These are phyloP conservation scores for Trypanosoma grayi DNA, from an alignment of 208 protist genomes.

Conservation along the genomic window DNA sequence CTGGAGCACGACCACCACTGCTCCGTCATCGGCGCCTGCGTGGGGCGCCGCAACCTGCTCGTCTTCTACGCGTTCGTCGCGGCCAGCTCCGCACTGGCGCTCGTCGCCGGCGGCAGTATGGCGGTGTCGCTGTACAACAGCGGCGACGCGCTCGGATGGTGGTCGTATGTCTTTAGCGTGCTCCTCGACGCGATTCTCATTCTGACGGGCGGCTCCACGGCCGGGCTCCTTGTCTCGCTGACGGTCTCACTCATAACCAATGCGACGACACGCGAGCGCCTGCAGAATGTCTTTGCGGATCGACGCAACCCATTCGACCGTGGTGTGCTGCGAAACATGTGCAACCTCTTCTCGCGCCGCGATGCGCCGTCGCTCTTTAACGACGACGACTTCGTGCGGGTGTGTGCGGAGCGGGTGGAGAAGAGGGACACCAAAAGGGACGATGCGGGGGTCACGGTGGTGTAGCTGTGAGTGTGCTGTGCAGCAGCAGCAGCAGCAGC, in stretches of 20 bases:
- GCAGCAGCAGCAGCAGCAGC: background rate
- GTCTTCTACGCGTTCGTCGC: constrained; percentile 56
- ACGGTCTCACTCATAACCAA: constrained; percentile 29
- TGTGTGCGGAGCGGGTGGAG: constrained; percentile 38
- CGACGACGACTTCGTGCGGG: constrained; percentile 71
- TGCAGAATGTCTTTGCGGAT: constrained; percentile 59
- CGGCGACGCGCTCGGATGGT: constrained; percentile 17
- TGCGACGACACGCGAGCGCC: constrained; percentile 67
- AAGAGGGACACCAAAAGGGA: constrained; percentile 28
- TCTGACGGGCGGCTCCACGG: constrained; percentile 14
- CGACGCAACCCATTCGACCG: constrained; percentile 73
- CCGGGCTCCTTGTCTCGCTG: constrained; percentile 29
- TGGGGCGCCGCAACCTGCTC: constrained; percentile 66
- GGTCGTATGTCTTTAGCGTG: background rate
- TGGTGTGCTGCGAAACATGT: constrained; percentile 52
- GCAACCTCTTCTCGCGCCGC: constrained; percentile 39
- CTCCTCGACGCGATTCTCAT: constrained; percentile 28
- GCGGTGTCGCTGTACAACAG: constrained; percentile 23
- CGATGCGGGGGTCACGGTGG: too few species aligned
- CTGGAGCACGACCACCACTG: constrained; percentile 91
- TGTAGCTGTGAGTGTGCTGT: too few species aligned
- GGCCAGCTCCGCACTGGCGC: background rate
- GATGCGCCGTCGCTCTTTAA: constrained; percentile 51
- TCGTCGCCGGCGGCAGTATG: constrained; percentile 13
- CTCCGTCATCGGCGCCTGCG: constrained; percentile 76